A percentile compares a stretch with the other conserved stretches of the same genome.
phyloP scores from a whole-genome alignment of 2,329 filamentous ascomycete genomes.

The Pseudocercospora ulei region DNA sequence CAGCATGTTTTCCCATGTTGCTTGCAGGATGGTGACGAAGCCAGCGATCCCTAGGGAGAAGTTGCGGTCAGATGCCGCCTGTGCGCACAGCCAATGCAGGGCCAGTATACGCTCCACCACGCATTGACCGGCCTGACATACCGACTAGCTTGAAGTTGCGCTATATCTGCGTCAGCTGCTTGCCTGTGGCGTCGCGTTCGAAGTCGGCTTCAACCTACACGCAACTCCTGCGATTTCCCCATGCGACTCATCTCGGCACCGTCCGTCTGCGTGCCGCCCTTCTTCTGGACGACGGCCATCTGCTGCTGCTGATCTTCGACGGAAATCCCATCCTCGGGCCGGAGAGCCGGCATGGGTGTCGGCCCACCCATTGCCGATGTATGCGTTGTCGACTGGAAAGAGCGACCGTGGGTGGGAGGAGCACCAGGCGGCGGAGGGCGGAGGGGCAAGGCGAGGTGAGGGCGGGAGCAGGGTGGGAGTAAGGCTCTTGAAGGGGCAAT shows the following conservation, averaged over 20 bases:
- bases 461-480: slow-evolving; percentile 8
- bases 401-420: slow-evolving; percentile 7
- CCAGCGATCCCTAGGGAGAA: slow-evolving; percentile 46
- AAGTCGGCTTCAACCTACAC: slow-evolving; percentile 27
- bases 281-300: slow-evolving; percentile 22
- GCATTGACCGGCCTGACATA: slow-evolving; percentile 9
- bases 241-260: slow-evolving; percentile 42
- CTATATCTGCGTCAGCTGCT: slow-evolving; percentile 4
- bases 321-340: slow-evolving; percentile 25
- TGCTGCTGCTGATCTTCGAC: slow-evolving; percentile 22
- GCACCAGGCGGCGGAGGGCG: slow-evolving; percentile 13
- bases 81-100: slow-evolving; percentile 9
- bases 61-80: slow-evolving; percentile 32
- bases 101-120: slow-evolving; percentile 1
- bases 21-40: slow-evolving; percentile 46
- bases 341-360: slow-evolving; percentile 17
- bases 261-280: slow-evolving; percentile 33
- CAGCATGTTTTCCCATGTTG: slow-evolving; percentile 47
- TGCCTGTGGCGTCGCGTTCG: neutral
- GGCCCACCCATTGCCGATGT: slow-evolving; percentile 14
- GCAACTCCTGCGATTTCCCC: slow-evolving; percentile 45
- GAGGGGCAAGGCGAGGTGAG: slow-evolving; percentile 1
- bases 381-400: slow-evolving; percentile 4
- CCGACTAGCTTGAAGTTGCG: slow-evolving; percentile 19
- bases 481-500: slow-evolving; percentile 3